Evolutionary conservation across 2,329 filamentous ascomycete species (phyloP).

Genomic region (Cordyceps fumosorosea): DNA sequence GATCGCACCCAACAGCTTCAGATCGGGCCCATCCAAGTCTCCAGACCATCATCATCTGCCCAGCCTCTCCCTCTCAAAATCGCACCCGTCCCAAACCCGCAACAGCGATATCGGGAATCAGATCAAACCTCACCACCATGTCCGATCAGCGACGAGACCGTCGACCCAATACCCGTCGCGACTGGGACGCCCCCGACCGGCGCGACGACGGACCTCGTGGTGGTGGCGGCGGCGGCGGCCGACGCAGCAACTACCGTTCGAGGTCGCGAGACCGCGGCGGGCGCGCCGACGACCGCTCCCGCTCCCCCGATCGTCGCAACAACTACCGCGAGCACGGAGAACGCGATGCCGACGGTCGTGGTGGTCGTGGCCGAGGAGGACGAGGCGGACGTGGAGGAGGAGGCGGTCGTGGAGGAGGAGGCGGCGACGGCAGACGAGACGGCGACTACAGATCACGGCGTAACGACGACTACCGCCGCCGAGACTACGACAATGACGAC

Average conservation of each 20-base stretch:
- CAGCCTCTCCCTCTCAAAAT: too few relatives aligned
- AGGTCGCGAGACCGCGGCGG: slow-evolving; percentile 26
- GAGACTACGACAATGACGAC: slow-evolving; percentile 20
- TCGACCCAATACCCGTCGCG: slow-evolving; percentile 37
- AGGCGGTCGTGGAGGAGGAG: too few relatives aligned
- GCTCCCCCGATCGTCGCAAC: slow-evolving; percentile 28
- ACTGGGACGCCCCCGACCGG: slow-evolving; percentile 52
- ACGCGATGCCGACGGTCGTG: slow-evolving; percentile 25
- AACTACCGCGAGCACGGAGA: slow-evolving; percentile 34
- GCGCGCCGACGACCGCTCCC: slow-evolving; percentile 29
- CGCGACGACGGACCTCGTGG: slow-evolving; percentile 25
- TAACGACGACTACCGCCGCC: slow-evolving; percentile 20
- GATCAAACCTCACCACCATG: slow-evolving; percentile 20
- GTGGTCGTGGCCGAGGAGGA: slow-evolving; percentile 14
- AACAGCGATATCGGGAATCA: not conserved
- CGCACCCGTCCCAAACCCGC: not conserved
- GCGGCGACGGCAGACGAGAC: slow-evolving; percentile 27
- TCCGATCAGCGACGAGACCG: slow-evolving; percentile 27
- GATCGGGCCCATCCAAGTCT: too few relatives aligned
- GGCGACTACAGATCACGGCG: slow-evolving; percentile 26
- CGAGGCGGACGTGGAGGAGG: slow-evolving; percentile 20
- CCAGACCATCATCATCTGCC: too few relatives aligned
- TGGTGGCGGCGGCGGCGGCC: slow-evolving; percentile 21
- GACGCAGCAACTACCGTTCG: slow-evolving; percentile 27
- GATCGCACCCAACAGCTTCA: too few relatives aligned